These are phyloP conservation scores for Parafenestella ontariensis DNA, from an alignment of 2,329 filamentous ascomycete genomes.

Conservation along the genomic window DNA sequence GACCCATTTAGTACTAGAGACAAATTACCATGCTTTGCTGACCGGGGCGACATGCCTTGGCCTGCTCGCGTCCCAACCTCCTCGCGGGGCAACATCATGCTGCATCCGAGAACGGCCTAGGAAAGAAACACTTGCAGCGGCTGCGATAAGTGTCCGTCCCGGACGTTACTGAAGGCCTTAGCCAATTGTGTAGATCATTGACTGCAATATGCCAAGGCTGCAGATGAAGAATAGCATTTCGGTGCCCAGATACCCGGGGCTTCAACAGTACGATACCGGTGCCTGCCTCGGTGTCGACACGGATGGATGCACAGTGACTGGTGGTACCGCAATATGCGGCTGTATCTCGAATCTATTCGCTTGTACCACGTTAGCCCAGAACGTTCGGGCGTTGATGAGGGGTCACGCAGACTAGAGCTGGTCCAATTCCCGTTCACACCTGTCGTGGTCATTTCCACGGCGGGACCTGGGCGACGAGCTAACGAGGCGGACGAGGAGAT, in stretches of 20 bases:
- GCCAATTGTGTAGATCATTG: slow-evolving; percentile 43
- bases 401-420: slow-evolving; percentile 27
- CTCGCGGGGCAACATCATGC: slow-evolving; percentile 33
- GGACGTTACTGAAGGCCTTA: slow-evolving; percentile 45
- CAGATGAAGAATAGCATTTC: slow-evolving; percentile 28
- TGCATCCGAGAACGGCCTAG: slow-evolving; percentile 36
- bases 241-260: slow-evolving; percentile 22
- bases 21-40: slow-evolving; percentile 24
- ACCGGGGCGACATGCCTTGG: slow-evolving; percentile 32
- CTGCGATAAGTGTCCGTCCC: slow-evolving; percentile 50
- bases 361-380: slow-evolving; percentile 29
- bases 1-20: slow-evolving; percentile 32
- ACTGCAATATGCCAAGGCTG: slow-evolving; percentile 39
- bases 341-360: slow-evolving; percentile 28
- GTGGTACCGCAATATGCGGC: slow-evolving; percentile 30
- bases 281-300: slow-evolving; percentile 23
- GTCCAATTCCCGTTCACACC: slow-evolving; percentile 29
- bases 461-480: slow-evolving; percentile 31
- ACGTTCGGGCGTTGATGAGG: slow-evolving; percentile 19
- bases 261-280: slow-evolving; percentile 29
- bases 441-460: slow-evolving; percentile 46
- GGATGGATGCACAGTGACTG: slow-evolving; percentile 30
- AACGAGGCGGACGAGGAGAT: slow-evolving; percentile 30
- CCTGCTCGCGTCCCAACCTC: slow-evolving; percentile 32
- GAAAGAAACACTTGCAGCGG: slow-evolving; percentile 49